Conservation (phyloP, 768 basidiomycete genomes). For the Leccinum subtestaceum region DNA sequence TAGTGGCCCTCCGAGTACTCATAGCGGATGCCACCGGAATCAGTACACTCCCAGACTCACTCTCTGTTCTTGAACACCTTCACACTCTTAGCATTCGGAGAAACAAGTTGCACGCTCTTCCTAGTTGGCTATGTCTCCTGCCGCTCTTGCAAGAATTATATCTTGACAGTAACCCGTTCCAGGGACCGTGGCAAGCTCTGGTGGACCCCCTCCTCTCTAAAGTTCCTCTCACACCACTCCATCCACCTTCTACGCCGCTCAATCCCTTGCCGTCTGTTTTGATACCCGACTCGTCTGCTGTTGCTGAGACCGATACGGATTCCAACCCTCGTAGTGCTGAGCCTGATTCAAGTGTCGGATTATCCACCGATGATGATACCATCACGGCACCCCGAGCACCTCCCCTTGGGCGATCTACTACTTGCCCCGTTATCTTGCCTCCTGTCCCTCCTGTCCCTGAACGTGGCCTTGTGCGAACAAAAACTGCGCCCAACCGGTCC, state of each 20-base stretch:
- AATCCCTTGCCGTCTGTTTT: conserved; percentile 51
- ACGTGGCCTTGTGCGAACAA: conserved; percentile 61
- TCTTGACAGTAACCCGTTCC: conserved; percentile 96
- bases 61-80: conserved; percentile 71
- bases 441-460: conserved; percentile 23
- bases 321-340: conserved; percentile 48
- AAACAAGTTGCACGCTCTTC: conserved; percentile 85
- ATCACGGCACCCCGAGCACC: conserved; percentile 64
- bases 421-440: conserved; percentile 42
- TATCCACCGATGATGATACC: conserved; percentile 61
- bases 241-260: conserved; percentile 64
- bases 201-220: conserved; percentile 80
- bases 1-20: conserved; percentile 78
- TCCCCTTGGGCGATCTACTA: conserved; percentile 49
- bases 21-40: conserved; percentile 92
- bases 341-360: conserved; percentile 26
- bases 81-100: conserved; percentile 87
- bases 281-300: conserved; percentile 43
- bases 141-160: conserved; percentile 79
- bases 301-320: conserved; percentile 51
- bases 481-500: conserved; percentile 66
- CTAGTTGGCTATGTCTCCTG: conserved; percentile 95
- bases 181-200: conserved; percentile 87
- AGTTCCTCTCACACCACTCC: conserved; percentile 54
- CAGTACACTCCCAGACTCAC: conserved; percentile 66